These are phyloP conservation scores for Nannochloris sp. DNA, from an alignment of 139 green algal species.

Conservation along the genomic window DNA sequence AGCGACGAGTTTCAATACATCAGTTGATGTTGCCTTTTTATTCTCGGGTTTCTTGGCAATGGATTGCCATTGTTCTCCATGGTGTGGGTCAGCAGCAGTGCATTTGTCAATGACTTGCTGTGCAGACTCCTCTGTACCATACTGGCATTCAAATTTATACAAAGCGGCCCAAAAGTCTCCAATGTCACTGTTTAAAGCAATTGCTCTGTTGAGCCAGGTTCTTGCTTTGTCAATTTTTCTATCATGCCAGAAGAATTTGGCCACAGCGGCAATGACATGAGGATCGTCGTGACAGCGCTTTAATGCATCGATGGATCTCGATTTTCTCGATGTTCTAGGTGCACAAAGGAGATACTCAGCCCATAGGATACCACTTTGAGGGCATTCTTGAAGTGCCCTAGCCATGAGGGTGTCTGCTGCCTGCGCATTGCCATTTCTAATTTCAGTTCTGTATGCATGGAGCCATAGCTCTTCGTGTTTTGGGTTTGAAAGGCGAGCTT, in stretches of 20 bases:
- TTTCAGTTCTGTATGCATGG: slow-evolving; percentile 78
- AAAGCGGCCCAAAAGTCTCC: slow-evolving; percentile 89
- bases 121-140: slow-evolving; percentile 36
- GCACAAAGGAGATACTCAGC: slow-evolving; percentile 78
- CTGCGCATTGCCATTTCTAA: slow-evolving; percentile 54
- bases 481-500: slow-evolving; percentile 73
- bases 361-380: slow-evolving; percentile 75
- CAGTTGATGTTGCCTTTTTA: slow-evolving; percentile 17
- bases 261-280: slow-evolving; percentile 73
- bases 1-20: slow-evolving; percentile 68
- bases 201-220: slow-evolving; percentile 74
- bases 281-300: slow-evolving; percentile 87
- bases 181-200: slow-evolving; percentile 68
- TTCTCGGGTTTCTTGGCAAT: slow-evolving; percentile 55
- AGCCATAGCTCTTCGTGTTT: slow-evolving; percentile 76
- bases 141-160: slow-evolving; percentile 62
- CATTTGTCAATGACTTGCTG: slow-evolving; percentile 26
- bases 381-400: slow-evolving; percentile 88
- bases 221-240: slow-evolving; percentile 87
- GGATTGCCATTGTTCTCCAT: slow-evolving; percentile 83
- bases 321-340: slow-evolving; percentile 69
- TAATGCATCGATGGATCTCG: slow-evolving; percentile 79
- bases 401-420: slow-evolving; percentile 81
- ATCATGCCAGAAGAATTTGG: slow-evolving; percentile 86
- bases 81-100: slow-evolving; percentile 60